These are phyloP conservation scores for Myotisia sp. DNA, from an alignment of 2,329 filamentous ascomycete species.

Conservation along the genomic window DNA sequence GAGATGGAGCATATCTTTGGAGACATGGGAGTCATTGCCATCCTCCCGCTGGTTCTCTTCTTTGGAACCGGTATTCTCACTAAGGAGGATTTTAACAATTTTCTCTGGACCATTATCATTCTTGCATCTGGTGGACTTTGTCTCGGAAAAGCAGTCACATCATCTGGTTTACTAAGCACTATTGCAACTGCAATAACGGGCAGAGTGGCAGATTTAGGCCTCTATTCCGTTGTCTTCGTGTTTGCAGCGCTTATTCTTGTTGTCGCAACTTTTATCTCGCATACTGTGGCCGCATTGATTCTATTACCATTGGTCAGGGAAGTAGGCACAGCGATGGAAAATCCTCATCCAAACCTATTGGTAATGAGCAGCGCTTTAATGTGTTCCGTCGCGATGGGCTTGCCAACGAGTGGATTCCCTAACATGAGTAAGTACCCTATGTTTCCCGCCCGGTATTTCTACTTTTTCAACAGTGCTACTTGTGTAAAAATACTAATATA, in stretches of 20 bases:
- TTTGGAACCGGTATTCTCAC: constrained; percentile 92
- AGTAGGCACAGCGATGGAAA: constrained; percentile 69
- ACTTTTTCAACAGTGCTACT: background rate
- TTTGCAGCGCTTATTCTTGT: constrained; percentile 76
- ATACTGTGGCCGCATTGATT: constrained; percentile 91
- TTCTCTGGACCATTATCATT: constrained; percentile 99
- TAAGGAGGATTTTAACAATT: constrained; percentile 99
- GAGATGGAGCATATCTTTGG: constrained; percentile 78
- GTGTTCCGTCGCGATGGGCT: constrained; percentile 93
- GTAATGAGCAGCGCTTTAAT: constrained; percentile 94
- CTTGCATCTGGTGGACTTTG: constrained; percentile 85
- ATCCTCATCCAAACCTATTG: constrained; percentile 83
- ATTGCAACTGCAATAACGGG: constrained; percentile 65
- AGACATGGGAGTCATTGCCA: constrained; percentile 96
- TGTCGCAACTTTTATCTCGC: constrained; percentile 93
- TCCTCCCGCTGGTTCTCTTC: constrained; percentile 89
- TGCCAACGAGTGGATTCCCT: constrained; percentile 91
- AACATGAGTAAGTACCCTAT: constrained; percentile 79
- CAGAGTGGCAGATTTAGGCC: constrained; percentile 58
- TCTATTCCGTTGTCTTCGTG: constrained; percentile 76
- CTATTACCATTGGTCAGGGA: constrained; percentile 80
- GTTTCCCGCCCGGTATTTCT: background rate
- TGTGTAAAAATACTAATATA: background rate
- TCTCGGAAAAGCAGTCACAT: constrained; percentile 85
- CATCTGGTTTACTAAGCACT: constrained; percentile 79